Evolutionary conservation across 495 filamentous ascomycete species (phyloP), one percentile per base, ranked within the genome.

Genomic region (Aspergillus nidulans): DNA sequence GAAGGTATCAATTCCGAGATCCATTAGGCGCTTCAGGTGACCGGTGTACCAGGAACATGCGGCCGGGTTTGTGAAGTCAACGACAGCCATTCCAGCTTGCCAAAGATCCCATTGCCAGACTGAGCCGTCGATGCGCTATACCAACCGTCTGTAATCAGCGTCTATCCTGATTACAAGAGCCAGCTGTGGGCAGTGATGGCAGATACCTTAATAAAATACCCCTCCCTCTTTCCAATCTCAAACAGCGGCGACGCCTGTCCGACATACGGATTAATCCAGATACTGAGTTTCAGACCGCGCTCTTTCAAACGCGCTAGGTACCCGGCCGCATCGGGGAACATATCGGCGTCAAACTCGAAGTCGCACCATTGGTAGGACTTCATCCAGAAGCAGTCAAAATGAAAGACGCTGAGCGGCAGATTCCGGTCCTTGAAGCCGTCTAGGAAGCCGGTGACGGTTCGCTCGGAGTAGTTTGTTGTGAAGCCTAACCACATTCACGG

Each of bases 31-130:
- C 26, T 82, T 70, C 8, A 89, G 67, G 56, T 85, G 83, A 3
- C 55, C 56, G 52, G 66, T 67, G 59, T 78, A 89, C 86, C 85
- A 89, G 16, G 69, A 60, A 46, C 76, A 76, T 6, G 85, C 85
- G 19, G 75, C 77, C 1, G 85, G 86, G 63, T 89, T 89, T 4
- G 86, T 89, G 68, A 89, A 87, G 61, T 88, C 86, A 8, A 89
- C 74, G 4, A 89, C 70, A 3, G 84, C 85, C 86, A 90, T 90
- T 30, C 86, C 85, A 18, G 84, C 81, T 62, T 88, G 84, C 85
- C 85, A 89, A 32, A 85, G 68, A 60, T 88, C 86, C 83, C 85
- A 88, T 67, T 89, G 85, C 77, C 80, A 89, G 20, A 89, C 69
- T 50, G 86, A 84, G 18, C 83, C 85, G 55, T 90, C 85, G 50